Evolutionary conservation across 2,329 filamentous ascomycete species (phyloP).

Genomic region (Aspergillus chevalieri): DNA sequence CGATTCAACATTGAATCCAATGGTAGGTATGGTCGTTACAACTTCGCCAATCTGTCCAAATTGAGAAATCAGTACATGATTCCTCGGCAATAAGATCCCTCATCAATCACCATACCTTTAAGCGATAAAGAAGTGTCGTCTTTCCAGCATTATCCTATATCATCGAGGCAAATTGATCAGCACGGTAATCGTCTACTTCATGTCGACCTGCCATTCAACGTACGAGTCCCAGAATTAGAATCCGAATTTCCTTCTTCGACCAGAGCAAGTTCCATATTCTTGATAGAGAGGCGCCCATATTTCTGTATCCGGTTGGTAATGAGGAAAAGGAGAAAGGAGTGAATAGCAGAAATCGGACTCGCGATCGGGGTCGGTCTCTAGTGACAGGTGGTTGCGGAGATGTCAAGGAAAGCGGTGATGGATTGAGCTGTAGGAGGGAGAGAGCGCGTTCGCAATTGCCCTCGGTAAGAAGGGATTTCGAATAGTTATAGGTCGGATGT

Average conservation of each 20-base stretch:
- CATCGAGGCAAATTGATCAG: conserved; percentile 8
- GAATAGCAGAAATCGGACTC: not conserved
- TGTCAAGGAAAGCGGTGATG: not conserved
- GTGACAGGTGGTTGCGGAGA: not conserved
- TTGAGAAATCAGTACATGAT: conserved; percentile 3
- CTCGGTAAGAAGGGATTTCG: no score
- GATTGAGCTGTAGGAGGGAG: not conserved
- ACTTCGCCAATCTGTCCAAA: conserved; percentile 81
- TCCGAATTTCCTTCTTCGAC: conserved; percentile 96
- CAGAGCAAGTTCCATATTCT: conserved; percentile 67
- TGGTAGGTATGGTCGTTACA: conserved; percentile 97
- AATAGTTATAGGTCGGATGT: no score
- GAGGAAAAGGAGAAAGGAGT: not conserved
- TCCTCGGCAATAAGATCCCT: not conserved
- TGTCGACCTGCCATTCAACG: conserved; percentile 25
- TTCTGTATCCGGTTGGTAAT: conserved; percentile 4
- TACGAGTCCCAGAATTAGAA: conserved; percentile 90
- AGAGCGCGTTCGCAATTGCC: no score
- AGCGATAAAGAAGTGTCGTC: conserved; percentile 89
- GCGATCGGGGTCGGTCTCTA: no score
- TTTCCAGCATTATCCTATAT: conserved; percentile 93
- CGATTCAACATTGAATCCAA: conserved; percentile 98
- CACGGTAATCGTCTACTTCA: conserved; percentile 6
- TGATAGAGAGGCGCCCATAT: conserved; percentile 53
- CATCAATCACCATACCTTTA: conserved; percentile 61